These are phyloP conservation scores for Exophiala xenobiotica DNA, from an alignment of 2,329 filamentous ascomycete species.

Conservation along the genomic window DNA sequence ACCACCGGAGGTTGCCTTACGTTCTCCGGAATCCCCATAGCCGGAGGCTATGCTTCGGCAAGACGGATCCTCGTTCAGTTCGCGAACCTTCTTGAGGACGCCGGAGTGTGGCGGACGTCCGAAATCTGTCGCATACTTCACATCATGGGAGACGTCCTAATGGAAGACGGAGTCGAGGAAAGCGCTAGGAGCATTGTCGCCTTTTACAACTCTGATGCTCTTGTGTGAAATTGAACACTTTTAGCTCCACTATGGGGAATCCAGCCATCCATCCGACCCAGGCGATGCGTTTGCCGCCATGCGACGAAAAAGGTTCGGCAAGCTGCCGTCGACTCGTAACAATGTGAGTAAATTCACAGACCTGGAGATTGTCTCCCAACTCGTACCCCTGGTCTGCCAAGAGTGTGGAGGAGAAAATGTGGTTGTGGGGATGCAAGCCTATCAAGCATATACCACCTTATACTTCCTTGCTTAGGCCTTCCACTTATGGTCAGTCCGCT, in stretches of 20 bases:
- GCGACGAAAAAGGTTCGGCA: no score
- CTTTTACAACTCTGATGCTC: neutral
- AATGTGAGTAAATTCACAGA: no score
- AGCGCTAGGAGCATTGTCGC: neutral
- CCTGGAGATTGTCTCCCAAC: no score
- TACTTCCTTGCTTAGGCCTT: no score
- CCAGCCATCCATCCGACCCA: neutral
- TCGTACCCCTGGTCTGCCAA: no score
- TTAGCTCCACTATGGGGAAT: neutral
- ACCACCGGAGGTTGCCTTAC: neutral
- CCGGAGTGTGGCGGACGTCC: neutral
- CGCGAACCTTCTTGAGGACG: neutral
- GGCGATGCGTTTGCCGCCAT: neutral
- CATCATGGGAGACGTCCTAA: constrained; percentile 2
- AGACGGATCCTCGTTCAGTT: constrained; percentile 1
- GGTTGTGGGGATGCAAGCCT: no score
- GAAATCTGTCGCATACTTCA: constrained; percentile 1
- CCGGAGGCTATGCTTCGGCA: neutral
- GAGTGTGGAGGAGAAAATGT: no score
- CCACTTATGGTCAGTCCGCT: no score
- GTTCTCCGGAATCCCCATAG: neutral
- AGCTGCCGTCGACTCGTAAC: no score
- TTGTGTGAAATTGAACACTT: no score
- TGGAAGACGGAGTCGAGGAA: constrained; percentile 2
- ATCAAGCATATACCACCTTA: no score